Conservation (phyloP, 106 monocot genomes). For the Dendrobium catenatum region DNA sequence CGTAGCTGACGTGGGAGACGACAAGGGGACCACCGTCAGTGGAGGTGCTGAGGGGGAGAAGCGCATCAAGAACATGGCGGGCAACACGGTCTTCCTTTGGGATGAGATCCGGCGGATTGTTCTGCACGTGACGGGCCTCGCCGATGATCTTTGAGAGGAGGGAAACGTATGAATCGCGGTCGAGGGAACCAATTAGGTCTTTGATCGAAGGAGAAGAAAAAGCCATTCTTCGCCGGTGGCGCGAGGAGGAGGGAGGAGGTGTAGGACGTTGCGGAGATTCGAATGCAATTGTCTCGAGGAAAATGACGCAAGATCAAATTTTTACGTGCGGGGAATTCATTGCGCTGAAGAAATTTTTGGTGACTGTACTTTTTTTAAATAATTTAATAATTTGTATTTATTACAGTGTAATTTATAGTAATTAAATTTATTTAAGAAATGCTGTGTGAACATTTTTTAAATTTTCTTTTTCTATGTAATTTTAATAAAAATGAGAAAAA, state of each 20-base stretch:
- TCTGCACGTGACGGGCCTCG: constrained; percentile 81
- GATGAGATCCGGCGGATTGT: constrained; percentile 88
- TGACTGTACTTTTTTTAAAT: too few relatives aligned
- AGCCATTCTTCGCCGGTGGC: constrained; percentile 5
- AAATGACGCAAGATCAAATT: neutral
- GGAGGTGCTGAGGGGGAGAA: constrained; percentile 56
- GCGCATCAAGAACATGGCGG: constrained; percentile 80
- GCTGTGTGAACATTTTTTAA: too few relatives aligned
- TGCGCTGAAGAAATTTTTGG: too few relatives aligned
- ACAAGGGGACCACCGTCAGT: constrained; percentile 72
- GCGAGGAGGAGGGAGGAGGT: too few relatives aligned
- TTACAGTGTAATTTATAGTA: too few relatives aligned
- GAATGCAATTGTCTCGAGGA: neutral
- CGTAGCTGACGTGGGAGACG: constrained; percentile 54
- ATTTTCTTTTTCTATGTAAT: too few relatives aligned
- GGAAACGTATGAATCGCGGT: constrained; percentile 51
- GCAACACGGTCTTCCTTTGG: constrained; percentile 81
- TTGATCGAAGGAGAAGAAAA: constrained; percentile 24
- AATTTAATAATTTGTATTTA: too few relatives aligned
- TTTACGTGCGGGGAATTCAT: neutral
- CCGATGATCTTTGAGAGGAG: constrained; percentile 76
- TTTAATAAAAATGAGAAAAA: too few relatives aligned
- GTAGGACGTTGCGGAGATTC: neutral
- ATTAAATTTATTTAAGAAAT: too few relatives aligned
- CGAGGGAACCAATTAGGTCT: constrained; percentile 53